A percentile compares a stretch with the other conserved stretches of the same genome.
phyloP scores from a whole-genome alignment of 2,329 filamentous ascomycete species.

The Epicoccum sorghinum region DNA sequence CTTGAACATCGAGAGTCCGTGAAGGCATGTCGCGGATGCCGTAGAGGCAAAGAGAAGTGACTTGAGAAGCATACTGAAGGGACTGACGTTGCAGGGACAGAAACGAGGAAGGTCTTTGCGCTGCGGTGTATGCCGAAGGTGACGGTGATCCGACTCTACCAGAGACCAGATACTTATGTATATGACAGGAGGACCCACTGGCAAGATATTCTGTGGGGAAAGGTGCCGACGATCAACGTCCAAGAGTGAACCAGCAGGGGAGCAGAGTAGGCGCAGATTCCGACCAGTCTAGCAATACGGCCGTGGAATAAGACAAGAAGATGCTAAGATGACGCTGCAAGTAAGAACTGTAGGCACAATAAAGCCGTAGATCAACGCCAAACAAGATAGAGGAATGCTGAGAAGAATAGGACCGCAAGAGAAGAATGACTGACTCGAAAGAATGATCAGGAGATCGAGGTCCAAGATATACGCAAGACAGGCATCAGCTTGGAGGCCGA shows the following conservation, averaged over 20 bases:
- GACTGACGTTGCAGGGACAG: background rate
- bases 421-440: conserved; percentile 2
- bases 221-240: conserved; percentile 23
- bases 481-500: conserved; percentile 4
- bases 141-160: background rate
- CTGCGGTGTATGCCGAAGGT: conserved; percentile 1
- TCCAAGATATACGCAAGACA: conserved; percentile 20
- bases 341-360: conserved; percentile 5
- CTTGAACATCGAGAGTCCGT: conserved; percentile 50
- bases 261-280: conserved; percentile 19
- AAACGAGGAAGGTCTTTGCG: background rate
- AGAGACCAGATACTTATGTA: conserved; percentile 7
- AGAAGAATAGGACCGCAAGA: conserved; percentile 19
- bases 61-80: conserved; percentile 40
- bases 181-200: conserved; percentile 6
- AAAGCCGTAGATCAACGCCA: conserved; percentile 12
- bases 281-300: conserved; percentile 17
- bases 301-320: conserved; percentile 18
- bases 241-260: conserved; percentile 6
- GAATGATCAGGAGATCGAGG: conserved; percentile 16
- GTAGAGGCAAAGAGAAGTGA: conserved; percentile 40
- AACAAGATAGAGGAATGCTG: conserved; percentile 16
- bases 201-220: conserved; percentile 3
- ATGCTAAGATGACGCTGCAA: conserved; percentile 12
- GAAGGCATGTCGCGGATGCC: conserved; percentile 50